Evolutionary conservation across 805 yeast species (phyloP), one percentile per base, ranked within the genome.

Genomic region (Metschnikowia lochheadii): DNA sequence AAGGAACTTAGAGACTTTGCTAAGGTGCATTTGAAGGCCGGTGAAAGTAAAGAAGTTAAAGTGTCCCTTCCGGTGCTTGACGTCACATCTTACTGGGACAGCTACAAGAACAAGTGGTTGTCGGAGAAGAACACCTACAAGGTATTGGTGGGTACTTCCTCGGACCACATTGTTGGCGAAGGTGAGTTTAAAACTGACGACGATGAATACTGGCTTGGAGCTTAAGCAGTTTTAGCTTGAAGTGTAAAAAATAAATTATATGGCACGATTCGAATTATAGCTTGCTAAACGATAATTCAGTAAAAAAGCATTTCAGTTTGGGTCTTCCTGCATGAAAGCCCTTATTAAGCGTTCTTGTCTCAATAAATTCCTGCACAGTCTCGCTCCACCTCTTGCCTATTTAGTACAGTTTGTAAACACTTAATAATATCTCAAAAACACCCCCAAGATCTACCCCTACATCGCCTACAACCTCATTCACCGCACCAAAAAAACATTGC

Each of bases 1-100:
- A 66, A 66, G 46, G 70, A 66, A 49, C 61, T 67, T 48, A 63
- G 62, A 49, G 70, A 65, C 26, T 66, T 60, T 46, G 68, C 59
- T 41, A 67, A 67, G 55, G 65, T 63, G 13, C 17, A 32, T 15
- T 56, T 67, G 44, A 52, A 53, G 35, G 51, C 60, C 1, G 63
- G 63, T 3, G 49, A 56, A 41, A 23, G 48, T 26, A 52, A 50
- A 29, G 29, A 43, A 5, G 64, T 62, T 13, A 34, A 46, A 3
- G 48, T 65, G 26, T 48, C 51, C 18, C 52, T 65, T 33, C 54
- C 61, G 1, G 46, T 60, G 40, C 64, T 63, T 41, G 68, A 67
- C 33, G 60, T 66, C 14, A 55, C 63, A 6, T 66, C 70, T 1
- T 67, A 57, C 57, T 67, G 57, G 53, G 69, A 67, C 52, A 63